These are phyloP conservation scores for Exophiala bonariae DNA, from an alignment of 2,329 filamentous ascomycete genomes.

Conservation along the genomic window DNA sequence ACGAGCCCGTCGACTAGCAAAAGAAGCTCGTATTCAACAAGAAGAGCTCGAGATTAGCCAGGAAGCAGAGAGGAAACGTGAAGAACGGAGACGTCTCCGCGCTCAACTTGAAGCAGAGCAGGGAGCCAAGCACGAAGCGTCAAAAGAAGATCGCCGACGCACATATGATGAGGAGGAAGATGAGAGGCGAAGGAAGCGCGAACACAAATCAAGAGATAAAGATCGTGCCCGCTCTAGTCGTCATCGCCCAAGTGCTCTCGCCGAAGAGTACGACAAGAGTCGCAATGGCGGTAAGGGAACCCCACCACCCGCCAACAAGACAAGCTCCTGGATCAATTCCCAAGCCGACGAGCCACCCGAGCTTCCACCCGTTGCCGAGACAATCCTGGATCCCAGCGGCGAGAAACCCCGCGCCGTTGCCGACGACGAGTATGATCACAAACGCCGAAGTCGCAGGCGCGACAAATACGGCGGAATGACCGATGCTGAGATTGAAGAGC, in stretches of 20 bases:
- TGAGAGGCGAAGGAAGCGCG: slow-evolving; percentile 23
- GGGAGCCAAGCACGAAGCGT: slow-evolving; percentile 16
- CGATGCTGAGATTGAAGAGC: slow-evolving; percentile 42
- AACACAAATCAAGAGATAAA: slow-evolving; percentile 35
- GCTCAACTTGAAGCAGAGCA: slow-evolving; percentile 27
- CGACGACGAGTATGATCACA: slow-evolving; percentile 16
- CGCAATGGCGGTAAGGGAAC: slow-evolving; percentile 31
- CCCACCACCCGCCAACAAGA: slow-evolving; percentile 41
- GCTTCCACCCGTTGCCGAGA: slow-evolving; percentile 46
- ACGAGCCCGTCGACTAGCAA: slow-evolving; percentile 52
- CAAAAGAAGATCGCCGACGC: slow-evolving; percentile 34
- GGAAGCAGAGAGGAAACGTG: slow-evolving; percentile 40
- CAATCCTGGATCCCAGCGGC: slow-evolving; percentile 42
- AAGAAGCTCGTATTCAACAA: slow-evolving; percentile 33
- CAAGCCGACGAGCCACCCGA: slow-evolving; percentile 50
- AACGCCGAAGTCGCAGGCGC: slow-evolving; percentile 39
- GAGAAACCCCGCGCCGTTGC: slow-evolving; percentile 30
- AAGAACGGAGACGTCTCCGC: slow-evolving; percentile 30
- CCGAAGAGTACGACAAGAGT: slow-evolving; percentile 35
- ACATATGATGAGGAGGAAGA: slow-evolving; percentile 32
- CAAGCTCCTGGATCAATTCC: slow-evolving; percentile 51
- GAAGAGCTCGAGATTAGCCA: slow-evolving; percentile 35
- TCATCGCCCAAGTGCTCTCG: slow-evolving; percentile 26
- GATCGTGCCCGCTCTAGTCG: slow-evolving; percentile 28
- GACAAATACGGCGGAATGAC: slow-evolving; percentile 40